Base-by-base conservation (phyloP, 352 stramenopile species). In the Globisporangium heterothallicum region DNA sequence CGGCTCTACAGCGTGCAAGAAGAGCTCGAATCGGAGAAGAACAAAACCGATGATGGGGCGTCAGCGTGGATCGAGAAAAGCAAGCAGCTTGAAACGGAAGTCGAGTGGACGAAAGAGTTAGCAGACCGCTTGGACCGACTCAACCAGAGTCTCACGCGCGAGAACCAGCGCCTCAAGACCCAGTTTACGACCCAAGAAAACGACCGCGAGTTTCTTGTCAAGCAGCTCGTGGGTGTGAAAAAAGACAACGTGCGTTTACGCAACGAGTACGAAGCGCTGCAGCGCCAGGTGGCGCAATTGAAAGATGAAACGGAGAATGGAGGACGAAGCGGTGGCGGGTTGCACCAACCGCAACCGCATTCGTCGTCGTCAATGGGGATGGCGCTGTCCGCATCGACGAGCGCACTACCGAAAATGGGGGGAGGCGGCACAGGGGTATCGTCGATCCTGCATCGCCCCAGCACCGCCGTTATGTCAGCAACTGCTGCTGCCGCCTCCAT, bases 111-210 rank as follows among this genome's bases (percentile, higher is more conserved):
- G 2, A 95, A 94, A 55, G 87, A 97, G 53, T 80, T 96, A 32
- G 86, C 85, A 1, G 86, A 96, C 49, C 77, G 83, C 1, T 72
- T 97, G 4, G 90, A 97, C 27, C 70, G 85, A 4, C 66, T 96
- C 14, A 97, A 97, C 58, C 87, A 96, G 57, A 91, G 72, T 35
- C 72, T 97, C 49, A 85, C 70, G 10, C 64, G 78, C 12, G 91
- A 97, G 53, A 97, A 97, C 59, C 75, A 85, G 32, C 67, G 78
- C 0, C 70, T 97, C 1, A 96, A 96, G 61, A 89, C 78, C 1
- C 84, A 97, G 54, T 97, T 95, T 50, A 88, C 90, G 46, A 94
- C 76, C 9, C 86, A 97, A 64, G 87, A 97, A 53, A 92, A 97
- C 54, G 91, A 97, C 68, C 74, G 91, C n/a, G 86, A 97, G 55